phyloP scores from a whole-genome alignment of 768 basidiomycete genomes.

The Naganishia randhawae region DNA sequence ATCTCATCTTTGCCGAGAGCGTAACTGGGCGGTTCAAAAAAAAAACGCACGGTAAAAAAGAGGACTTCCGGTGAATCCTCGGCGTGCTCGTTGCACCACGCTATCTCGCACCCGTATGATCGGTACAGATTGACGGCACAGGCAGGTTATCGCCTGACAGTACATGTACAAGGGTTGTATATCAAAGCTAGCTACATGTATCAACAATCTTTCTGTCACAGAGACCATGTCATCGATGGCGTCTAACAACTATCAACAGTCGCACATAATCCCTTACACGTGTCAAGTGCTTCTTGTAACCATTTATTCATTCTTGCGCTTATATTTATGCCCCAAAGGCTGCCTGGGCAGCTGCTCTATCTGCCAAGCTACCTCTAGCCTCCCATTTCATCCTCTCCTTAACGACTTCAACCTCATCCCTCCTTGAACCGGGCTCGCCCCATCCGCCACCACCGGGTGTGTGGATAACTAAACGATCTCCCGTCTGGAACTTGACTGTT shows the following conservation, averaged over 20 bases:
- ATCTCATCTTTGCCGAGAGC: slow-evolving; percentile 10
- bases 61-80: too few relatives aligned
- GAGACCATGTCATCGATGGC: too few relatives aligned
- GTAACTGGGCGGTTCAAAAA: background rate
- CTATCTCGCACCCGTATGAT: too few relatives aligned
- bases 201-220: too few relatives aligned
- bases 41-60: too few relatives aligned
- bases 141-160: too few relatives aligned
- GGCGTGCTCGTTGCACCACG: too few relatives aligned
- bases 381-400: slow-evolving; percentile 39
- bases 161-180: too few relatives aligned
- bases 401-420: slow-evolving; percentile 29
- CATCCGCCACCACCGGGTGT: slow-evolving; percentile 90
- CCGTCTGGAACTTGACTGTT: slow-evolving; percentile 80
- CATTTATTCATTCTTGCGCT: background rate
- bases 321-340: slow-evolving; percentile 31
- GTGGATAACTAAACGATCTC: slow-evolving; percentile 67
- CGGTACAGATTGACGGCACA: too few relatives aligned
- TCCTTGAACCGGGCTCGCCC: slow-evolving; percentile 55
- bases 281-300: background rate
- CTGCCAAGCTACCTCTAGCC: slow-evolving; percentile 48
- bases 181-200: too few relatives aligned
- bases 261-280: background rate
- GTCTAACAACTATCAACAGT: too few relatives aligned
- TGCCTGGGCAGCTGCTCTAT: slow-evolving; percentile 43